Percentiles rank a stretch among this genome's conserved stretches.
phyloP scores from a whole-genome alignment of 768 basidiomycete genomes.

The Termitomyces sp. region DNA sequence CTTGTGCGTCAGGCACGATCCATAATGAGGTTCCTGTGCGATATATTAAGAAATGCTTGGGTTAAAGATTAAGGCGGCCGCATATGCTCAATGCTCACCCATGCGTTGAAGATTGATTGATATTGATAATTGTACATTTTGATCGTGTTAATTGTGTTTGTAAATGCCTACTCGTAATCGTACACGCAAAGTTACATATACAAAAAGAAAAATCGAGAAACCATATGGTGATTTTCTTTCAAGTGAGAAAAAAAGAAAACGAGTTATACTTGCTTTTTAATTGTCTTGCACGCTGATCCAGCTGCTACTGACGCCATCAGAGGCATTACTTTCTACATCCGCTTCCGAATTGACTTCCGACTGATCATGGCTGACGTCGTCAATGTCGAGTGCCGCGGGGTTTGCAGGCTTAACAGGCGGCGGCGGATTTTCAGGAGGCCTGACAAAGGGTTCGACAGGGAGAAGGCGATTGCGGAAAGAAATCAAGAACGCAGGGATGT shows the following conservation, averaged over 20 bases:
- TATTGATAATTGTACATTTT: not conserved
- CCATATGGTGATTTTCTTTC: not conserved
- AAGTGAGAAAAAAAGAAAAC: not conserved
- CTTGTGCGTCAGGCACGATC: conserved; percentile 55
- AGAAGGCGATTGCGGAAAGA: conserved; percentile 57
- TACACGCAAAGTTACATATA: conserved; percentile 8
- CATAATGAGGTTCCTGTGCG: conserved; percentile 56
- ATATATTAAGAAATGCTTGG: not conserved
- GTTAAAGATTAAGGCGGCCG: not conserved
- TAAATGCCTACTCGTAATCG: conserved; percentile 7
- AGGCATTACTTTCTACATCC: conserved; percentile 60
- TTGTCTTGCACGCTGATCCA: conserved; percentile 58
- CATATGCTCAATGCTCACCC: conserved; percentile 10
- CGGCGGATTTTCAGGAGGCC: conserved; percentile 13
- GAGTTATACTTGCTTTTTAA: not conserved
- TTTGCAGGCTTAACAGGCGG: conserved; percentile 24
- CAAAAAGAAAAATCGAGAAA: not conserved
- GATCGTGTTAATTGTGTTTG: not conserved
- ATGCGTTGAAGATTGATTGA: not conserved
- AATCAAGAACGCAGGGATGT: conserved; percentile 61
- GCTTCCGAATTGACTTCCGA: conserved; percentile 56
- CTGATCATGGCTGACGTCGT: conserved; percentile 6
- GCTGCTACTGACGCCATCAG: conserved; percentile 54
- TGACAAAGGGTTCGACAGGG: conserved; percentile 41
- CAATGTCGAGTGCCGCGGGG: conserved; percentile 7